Evolutionary conservation across 2,329 filamentous ascomycete genomes (phyloP), one percentile per base, ranked within the genome.

Genomic region (Alternaria triticimaculans): DNA sequence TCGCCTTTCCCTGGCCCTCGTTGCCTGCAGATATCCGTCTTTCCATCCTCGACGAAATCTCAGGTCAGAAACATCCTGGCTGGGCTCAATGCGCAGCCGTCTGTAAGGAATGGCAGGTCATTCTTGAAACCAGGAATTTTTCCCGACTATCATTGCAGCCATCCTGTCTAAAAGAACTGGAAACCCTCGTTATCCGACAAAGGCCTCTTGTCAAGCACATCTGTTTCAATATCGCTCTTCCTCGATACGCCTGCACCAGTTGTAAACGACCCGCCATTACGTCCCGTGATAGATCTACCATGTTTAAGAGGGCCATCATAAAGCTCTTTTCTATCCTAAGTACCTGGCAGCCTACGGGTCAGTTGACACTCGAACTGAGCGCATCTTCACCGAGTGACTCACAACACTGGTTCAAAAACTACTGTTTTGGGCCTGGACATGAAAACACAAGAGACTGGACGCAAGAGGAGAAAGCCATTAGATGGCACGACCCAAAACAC

Each of bases 341-440:
- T 66, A 68, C 64, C 63, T 68, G 66, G 66, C 60, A 66, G 55
- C 64, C 66, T 66, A 62, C 63, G 62, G 66, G 64, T 68, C 62
- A 44, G 54, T 46, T 69, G 43, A 69, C 59, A 61, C 66, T 69
- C 43, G 64, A 69, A 59, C 66, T 69, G 62, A 67, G 54, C 66
- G 66, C 66, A 67, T 69, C 66, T 67, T 69, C 66, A 59, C 64
- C 66, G 59, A 69, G 66, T 67, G 66, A 69, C 64, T 69, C 64
- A 65, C 61, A 68, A 65, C 66, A 69, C 50, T 69, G 66, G 64
- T 69, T 69, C 61, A 69, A 69, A 54, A 65, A 69, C 66, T 67
- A 64, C 61, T 68, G 61, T 64, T 68, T 68, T 65, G 66, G 66
- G 58, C 66, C 66, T 30, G 66, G 66, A 63, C 66, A 68, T 60